These are phyloP conservation scores for Penicillium cataractarum DNA, from an alignment of 495 filamentous ascomycete genomes.

Conservation along the genomic window DNA sequence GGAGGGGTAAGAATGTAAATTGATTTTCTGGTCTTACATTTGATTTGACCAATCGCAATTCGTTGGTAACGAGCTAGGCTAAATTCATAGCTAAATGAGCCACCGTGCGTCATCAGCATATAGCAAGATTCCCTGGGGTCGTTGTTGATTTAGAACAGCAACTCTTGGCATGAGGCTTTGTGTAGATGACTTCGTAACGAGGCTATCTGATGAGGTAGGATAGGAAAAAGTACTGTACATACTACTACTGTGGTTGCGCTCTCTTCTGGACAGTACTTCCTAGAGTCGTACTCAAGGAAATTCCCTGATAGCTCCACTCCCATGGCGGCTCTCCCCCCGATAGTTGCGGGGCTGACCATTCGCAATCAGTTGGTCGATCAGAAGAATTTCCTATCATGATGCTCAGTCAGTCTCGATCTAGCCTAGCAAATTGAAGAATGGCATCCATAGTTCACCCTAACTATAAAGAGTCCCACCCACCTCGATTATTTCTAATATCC, in stretches of 20 bases:
- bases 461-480: neutral
- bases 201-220: constrained; percentile 6
- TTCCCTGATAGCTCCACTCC: constrained; percentile 22
- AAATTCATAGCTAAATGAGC: neutral
- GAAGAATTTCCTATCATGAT: constrained; percentile 9
- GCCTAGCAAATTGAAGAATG: constrained; percentile 8
- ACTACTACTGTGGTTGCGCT: neutral
- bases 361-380: constrained; percentile 18
- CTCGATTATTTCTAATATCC: neutral
- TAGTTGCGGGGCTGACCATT: constrained; percentile 23
- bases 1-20: constrained; percentile 5
- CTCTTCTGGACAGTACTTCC: neutral
- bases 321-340: neutral
- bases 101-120: neutral
- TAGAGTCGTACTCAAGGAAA: neutral
- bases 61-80: neutral
- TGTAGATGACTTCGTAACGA: neutral
- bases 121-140: neutral
- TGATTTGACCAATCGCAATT: neutral
- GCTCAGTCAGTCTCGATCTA: constrained; percentile 15
- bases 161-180: constrained; percentile 1
- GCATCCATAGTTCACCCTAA: neutral
- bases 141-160: neutral
- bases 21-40: neutral
- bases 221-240: neutral